Conservation (phyloP, 1,284 basidiomycete species). For the Tilletia horrida region DNA sequence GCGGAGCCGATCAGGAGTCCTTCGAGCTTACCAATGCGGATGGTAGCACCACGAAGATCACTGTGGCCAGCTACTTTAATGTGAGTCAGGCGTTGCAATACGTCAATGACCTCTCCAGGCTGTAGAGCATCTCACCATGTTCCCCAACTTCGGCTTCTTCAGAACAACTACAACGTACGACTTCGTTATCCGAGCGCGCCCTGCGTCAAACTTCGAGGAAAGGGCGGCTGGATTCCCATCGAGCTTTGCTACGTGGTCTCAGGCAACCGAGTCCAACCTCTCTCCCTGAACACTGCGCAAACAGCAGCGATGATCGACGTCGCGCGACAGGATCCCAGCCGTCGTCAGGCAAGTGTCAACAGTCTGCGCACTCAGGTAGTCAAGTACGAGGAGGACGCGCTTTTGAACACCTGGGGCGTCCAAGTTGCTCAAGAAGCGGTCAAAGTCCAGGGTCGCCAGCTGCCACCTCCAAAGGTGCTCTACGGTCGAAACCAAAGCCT, state of each 20-base stretch:
- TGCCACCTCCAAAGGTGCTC: slow-evolving; percentile 48
- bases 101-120: background rate
- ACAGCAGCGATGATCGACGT: slow-evolving; percentile 31
- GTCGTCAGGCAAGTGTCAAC: slow-evolving; percentile 28
- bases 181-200: slow-evolving; percentile 32
- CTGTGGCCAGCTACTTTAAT: background rate
- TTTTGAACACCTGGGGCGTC: slow-evolving; percentile 55
- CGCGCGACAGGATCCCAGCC: slow-evolving; percentile 27
- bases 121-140: background rate
- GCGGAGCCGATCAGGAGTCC: background rate
- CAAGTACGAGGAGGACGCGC: slow-evolving; percentile 31
- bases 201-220: slow-evolving; percentile 30
- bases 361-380: slow-evolving; percentile 31
- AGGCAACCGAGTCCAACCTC: slow-evolving; percentile 32
- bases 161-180: slow-evolving; percentile 33
- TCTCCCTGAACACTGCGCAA: slow-evolving; percentile 29
- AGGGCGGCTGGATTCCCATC: slow-evolving; percentile 32
- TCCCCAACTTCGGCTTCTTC: background rate
- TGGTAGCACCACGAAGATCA: no score
- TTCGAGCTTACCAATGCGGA: background rate
- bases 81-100: background rate
- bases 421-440: slow-evolving; percentile 52
- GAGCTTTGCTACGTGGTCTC: slow-evolving; percentile 33
- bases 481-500: slow-evolving; percentile 54
- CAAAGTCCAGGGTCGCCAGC: slow-evolving; percentile 52